A percentile compares a stretch with the other conserved stretches of the same genome.
Conservation (phyloP, 768 basidiomycete genomes). For the Kwoniella dendrophila region DNA sequence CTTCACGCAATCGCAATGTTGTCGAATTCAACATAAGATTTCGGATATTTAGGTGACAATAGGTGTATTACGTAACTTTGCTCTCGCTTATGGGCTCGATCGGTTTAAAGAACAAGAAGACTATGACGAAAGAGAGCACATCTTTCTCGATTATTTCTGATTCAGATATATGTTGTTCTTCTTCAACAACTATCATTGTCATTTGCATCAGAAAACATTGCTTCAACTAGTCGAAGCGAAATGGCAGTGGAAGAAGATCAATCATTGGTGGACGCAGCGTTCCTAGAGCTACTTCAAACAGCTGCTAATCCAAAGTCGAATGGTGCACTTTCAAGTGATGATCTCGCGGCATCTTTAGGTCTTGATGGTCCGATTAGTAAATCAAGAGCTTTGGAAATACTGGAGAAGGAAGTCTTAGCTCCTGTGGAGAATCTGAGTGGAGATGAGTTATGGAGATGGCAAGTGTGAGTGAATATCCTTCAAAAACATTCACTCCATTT, state of each 20-base stretch:
- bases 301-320: constrained; percentile 19
- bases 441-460: constrained; percentile 77
- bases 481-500: background rate
- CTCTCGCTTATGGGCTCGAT: too few species aligned
- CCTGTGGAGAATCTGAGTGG: constrained; percentile 69
- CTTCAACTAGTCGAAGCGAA: background rate
- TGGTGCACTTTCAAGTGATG: constrained; percentile 26
- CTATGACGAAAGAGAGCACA: too few species aligned
- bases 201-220: too few species aligned
- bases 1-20: too few species aligned
- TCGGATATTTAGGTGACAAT: too few species aligned
- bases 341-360: constrained; percentile 39
- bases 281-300: constrained; percentile 31
- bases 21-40: too few species aligned
- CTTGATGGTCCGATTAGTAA: constrained; percentile 31
- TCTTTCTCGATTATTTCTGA: too few species aligned
- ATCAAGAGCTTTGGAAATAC: constrained; percentile 57
- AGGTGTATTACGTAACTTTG: too few species aligned
- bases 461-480: constrained; percentile 64
- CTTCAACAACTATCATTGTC: too few species aligned
- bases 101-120: too few species aligned
- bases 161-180: too few species aligned
- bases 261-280: constrained; percentile 11
- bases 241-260: constrained; percentile 8
- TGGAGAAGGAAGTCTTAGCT: constrained; percentile 74